phyloP scores from a whole-genome alignment of 2,329 filamentous ascomycete genomes.

The Elsinoe arachidis region DNA sequence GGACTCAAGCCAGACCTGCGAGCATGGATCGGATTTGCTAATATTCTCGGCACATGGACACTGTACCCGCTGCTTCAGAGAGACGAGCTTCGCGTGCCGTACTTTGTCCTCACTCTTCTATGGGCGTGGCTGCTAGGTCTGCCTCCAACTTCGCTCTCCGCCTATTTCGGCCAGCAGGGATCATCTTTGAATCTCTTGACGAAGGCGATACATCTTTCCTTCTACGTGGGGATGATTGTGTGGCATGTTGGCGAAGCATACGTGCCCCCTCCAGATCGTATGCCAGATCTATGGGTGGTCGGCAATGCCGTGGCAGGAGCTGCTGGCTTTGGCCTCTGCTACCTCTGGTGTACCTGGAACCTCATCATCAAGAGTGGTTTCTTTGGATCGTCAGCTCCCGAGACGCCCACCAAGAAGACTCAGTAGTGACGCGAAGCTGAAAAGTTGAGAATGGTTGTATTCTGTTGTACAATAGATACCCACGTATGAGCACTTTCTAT shows the following conservation, averaged over 20 bases:
- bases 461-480: constrained; percentile 15
- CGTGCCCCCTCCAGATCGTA: constrained; percentile 58
- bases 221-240: constrained; percentile 66
- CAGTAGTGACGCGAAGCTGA: constrained; percentile 22
- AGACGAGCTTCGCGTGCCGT: constrained; percentile 76
- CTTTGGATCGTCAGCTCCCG: constrained; percentile 17
- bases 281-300: constrained; percentile 93
- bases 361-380: constrained; percentile 51
- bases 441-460: constrained; percentile 10
- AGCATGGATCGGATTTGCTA: constrained; percentile 94
- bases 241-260: constrained; percentile 75
- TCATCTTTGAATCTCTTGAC: constrained; percentile 45
- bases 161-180: constrained; percentile 47
- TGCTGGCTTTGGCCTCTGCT: constrained; percentile 76
- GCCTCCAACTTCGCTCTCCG: constrained; percentile 64
- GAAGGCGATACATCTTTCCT: constrained; percentile 64
- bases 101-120: constrained; percentile 71
- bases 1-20: constrained; percentile 69
- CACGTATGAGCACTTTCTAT: not conserved
- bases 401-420: constrained; percentile 30
- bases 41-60: constrained; percentile 82
- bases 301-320: constrained; percentile 81
- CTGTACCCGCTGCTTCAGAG: constrained; percentile 84
- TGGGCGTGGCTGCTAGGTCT: constrained; percentile 90
- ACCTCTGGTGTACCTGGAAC: constrained; percentile 80